Evolutionary conservation across 805 yeast species (phyloP), one percentile per base, ranked within the genome.

Genomic region (Wickerhamiella nectarea): DNA sequence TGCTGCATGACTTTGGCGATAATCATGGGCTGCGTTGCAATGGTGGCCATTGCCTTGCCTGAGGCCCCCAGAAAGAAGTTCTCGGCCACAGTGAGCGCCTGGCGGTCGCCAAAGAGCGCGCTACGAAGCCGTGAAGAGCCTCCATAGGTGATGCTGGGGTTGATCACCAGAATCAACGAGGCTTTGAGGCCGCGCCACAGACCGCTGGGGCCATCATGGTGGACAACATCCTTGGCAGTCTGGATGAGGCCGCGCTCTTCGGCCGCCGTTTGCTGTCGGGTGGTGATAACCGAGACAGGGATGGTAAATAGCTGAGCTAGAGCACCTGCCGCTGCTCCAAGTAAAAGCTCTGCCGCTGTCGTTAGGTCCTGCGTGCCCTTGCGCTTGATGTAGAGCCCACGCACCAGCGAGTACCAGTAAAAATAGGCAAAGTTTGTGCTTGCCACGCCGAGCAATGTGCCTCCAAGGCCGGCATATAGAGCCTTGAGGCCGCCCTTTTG

Each of bases 141-240:
- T 6, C 93, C 89, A 56, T 83, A 84, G 2, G 94, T 84, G 56
- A 84, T 84, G 33, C 91, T 77, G 2, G 94, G 94, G 62, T 84
- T 84, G 40, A 79, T 66, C 15, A 89, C 83, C 41, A 84, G 69
- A 9, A 83, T 80, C 54, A 83, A 60, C 6, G 84, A 75, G 6
- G 85, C 94, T 59, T 83, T 79, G 46, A 84, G 69, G 0, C 94
- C 94, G 51, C 76, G 71, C 94, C 94, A 84, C 47, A 82, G 72
- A 0, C 89, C 89, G 17, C 70, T 59, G 29, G 76, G 50, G 3
- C 91, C 89, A 52, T 80, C 82, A 21, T 75, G 75, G 17, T 65
- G 62, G 29, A 74, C 59, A 40, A 82, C 75, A 41, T 75, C 73
- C 46, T 68, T 50, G 9, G 72, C 70, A 6, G 73, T 62, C 14